A percentile compares a stretch with the other conserved stretches of the same genome.
These are phyloP conservation scores for Crucihimalaya himalaica DNA, from an alignment of 345 rosid genomes.

Conservation along the genomic window DNA sequence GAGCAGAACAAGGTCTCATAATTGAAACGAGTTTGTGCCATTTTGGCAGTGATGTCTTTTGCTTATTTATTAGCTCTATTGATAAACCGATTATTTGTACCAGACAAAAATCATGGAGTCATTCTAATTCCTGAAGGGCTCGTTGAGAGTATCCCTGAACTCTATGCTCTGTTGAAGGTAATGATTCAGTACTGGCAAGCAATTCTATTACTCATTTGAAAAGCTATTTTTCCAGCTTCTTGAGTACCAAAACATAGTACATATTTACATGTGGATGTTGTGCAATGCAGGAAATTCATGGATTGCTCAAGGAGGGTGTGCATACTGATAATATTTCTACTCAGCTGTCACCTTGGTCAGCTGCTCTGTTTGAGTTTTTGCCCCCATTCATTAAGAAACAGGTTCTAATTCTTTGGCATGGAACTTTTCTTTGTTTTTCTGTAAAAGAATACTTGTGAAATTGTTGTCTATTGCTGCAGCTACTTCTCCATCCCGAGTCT, in stretches of 20 bases:
- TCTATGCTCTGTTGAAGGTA: constrained; percentile 92
- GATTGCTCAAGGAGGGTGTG: constrained; percentile 66
- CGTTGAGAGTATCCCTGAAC: constrained; percentile 95
- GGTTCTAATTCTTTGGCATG: constrained; percentile 45
- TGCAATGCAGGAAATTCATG: constrained; percentile 73
- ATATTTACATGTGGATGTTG: constrained; percentile 12
- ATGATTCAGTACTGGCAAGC: constrained; percentile 1
- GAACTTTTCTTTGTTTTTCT: constrained; percentile 1
- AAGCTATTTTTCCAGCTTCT: neutral
- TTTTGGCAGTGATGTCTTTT: constrained; percentile 24
- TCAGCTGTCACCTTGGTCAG: constrained; percentile 94
- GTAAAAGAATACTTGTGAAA: constrained; percentile 20
- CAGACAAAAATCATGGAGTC: constrained; percentile 94
- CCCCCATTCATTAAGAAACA: constrained; percentile 86
- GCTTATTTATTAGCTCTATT: constrained; percentile 33
- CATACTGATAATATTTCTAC: constrained; percentile 62
- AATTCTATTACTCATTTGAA: neutral
- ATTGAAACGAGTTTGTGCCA: neutral
- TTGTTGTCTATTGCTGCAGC: constrained; percentile 53
- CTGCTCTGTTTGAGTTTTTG: constrained; percentile 77
- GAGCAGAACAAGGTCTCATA: constrained; percentile 74
- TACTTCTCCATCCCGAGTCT: constrained; percentile 88
- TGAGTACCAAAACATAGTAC: neutral
- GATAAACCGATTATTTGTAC: constrained; percentile 18
- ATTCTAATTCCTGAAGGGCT: constrained; percentile 96